Conservation (phyloP, 768 basidiomycete genomes). For the Tubosaeta sp. region DNA sequence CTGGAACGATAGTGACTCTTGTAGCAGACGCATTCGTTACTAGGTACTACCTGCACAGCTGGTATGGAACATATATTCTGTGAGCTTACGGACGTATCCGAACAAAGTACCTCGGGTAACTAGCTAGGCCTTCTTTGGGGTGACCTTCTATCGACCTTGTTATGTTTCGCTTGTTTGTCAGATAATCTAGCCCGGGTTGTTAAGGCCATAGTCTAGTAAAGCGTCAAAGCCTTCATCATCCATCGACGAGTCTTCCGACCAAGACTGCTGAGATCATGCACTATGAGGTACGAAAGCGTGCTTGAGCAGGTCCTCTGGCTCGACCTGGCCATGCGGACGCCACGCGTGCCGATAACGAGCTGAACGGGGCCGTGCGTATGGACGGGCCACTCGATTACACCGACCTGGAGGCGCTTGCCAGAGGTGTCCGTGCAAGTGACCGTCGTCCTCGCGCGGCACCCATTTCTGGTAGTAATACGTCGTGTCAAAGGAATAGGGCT, state of each 20-base stretch:
- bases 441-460: slow-evolving; percentile 19
- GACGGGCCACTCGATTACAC: slow-evolving; percentile 28
- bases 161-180: too few species aligned
- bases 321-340: slow-evolving; percentile 21
- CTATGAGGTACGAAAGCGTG: slow-evolving; percentile 53
- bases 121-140: too few species aligned
- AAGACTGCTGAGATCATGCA: too few species aligned
- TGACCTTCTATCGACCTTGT: slow-evolving; percentile 44
- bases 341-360: slow-evolving; percentile 10
- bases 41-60: too few species aligned
- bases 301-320: slow-evolving; percentile 46
- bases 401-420: slow-evolving; percentile 25
- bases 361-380: not conserved
- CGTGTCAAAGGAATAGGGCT: slow-evolving; percentile 18
- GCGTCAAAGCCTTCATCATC: too few species aligned
- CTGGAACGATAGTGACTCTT: too few species aligned
- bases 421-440: slow-evolving; percentile 17
- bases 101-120: too few species aligned
- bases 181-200: too few species aligned
- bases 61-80: too few species aligned
- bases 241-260: too few species aligned
- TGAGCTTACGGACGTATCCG: too few species aligned
- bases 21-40: not conserved
- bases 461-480: slow-evolving; percentile 3
- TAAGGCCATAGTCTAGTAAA: too few species aligned